A percentile compares a stretch with the other conserved stretches of the same genome.
phyloP scores from a whole-genome alignment of 345 rosid species.

The Hibiscus mutabilis region DNA sequence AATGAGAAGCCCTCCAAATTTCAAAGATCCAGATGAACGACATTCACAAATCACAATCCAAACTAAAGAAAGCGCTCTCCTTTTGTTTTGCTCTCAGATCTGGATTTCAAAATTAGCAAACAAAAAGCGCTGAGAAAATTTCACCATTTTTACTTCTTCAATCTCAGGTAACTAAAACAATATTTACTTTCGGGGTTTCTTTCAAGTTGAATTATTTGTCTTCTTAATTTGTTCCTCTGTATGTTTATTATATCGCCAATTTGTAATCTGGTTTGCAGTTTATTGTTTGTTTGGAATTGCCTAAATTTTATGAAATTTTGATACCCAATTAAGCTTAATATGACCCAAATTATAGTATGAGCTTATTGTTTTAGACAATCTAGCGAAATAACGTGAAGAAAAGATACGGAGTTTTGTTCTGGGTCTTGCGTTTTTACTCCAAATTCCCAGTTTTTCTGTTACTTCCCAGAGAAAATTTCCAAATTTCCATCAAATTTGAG shows the following conservation, averaged over 20 bases:
- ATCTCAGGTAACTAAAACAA: conserved; percentile 15
- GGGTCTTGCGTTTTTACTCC: background rate
- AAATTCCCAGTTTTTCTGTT: background rate
- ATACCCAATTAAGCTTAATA: background rate
- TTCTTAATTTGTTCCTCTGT: background rate
- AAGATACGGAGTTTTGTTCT: background rate
- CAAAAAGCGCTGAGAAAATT: background rate
- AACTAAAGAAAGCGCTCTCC: background rate
- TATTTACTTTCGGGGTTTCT: background rate
- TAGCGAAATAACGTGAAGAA: background rate
- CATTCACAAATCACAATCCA: background rate
- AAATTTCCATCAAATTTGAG: background rate
- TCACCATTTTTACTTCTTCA: background rate
- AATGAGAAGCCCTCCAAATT: background rate
- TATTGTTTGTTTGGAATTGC: background rate
- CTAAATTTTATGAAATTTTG: background rate
- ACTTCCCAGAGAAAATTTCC: background rate
- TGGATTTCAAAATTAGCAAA: background rate
- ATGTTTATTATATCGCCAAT: background rate
- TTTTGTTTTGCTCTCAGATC: conserved; percentile 9
- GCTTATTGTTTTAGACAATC: background rate
- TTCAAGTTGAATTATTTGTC: background rate
- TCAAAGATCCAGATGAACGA: conserved; percentile 9
- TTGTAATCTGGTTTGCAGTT: background rate
- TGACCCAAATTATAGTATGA: background rate